Evolutionary conservation across 345 rosid genomes (phyloP), one percentile per base, ranked within the genome.

Genomic region (Anacardium occidentale): DNA sequence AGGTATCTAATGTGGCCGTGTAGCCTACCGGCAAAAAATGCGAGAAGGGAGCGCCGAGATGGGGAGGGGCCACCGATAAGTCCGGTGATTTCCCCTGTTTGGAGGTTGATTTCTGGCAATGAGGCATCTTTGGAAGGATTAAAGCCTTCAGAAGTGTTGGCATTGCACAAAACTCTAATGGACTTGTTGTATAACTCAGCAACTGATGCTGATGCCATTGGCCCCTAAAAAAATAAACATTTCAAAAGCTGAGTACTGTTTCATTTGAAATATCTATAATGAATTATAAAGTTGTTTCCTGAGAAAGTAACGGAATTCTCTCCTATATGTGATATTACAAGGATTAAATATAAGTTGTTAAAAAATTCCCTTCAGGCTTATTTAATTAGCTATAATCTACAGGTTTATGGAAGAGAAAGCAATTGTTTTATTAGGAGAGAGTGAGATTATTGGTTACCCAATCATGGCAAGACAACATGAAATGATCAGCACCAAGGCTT

Each of bases 401-500:
- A 34, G 37, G 5, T 34, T 34, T 34, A 34, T 37, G 42, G 6
- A 37, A 7, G 42, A 37, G 8, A 37, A 37, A 37, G 8, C 7
- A 37, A 5, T 37, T 37, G 42, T 37, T 34, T 34, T 34, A 34
- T 4, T 34, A n/a, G n/a, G n/a, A n/a, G n/a, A n/a, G n/a, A n/a
- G n/a, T n/a, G n/a, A n/a, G n/a, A n/a, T n/a, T n/a, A 37, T 37
- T 48, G 47, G 73, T 58, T 78, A 90, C 94, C 94, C 96, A 90
- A 55, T 90, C 97, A 74, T 90, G 92, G 80, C 96, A 93, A 42
- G 96, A 84, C 40, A 89, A 83, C 91, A 93, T 90, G 78, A 85
- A 79, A 72, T 93, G 96, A 73, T 90, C 96, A n/a, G 87, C 89
- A 9, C 96, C 96, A 21, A 80, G 83, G 81, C 93, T 88, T 44